Conservation (phyloP, 2,329 filamentous ascomycete genomes). For the Coniochaeta pulveracea region DNA sequence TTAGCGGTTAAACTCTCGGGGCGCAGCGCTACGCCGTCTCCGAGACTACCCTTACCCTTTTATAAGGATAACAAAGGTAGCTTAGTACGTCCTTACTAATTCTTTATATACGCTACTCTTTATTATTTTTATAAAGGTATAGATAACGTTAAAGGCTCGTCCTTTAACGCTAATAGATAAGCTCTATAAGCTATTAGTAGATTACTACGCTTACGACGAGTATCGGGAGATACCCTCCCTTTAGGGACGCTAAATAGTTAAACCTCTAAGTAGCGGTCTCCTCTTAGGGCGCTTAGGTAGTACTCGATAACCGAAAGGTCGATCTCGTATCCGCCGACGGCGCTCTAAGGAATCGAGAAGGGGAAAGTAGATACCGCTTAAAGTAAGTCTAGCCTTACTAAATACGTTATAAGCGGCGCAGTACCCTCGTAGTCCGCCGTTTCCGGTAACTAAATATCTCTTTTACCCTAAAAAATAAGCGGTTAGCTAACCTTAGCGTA, state of each 20-base stretch:
- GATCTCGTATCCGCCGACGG: slow-evolving; percentile 5
- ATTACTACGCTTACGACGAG: too few relatives aligned
- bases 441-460: slow-evolving; percentile 8
- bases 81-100: too few relatives aligned
- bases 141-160: too few relatives aligned
- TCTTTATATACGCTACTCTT: too few relatives aligned
- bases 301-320: neutral
- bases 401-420: neutral
- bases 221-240: slow-evolving; percentile 1
- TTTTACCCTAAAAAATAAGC: slow-evolving; percentile 5
- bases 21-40: too few relatives aligned
- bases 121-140: too few relatives aligned
- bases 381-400: slow-evolving; percentile 1
- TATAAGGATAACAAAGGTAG: too few relatives aligned
- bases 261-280: slow-evolving; percentile 5
- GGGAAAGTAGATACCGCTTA: slow-evolving; percentile 6
- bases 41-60: too few relatives aligned
- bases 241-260: neutral
- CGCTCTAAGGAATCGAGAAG: slow-evolving; percentile 9
- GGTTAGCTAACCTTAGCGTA: slow-evolving; percentile 6
- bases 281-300: slow-evolving; percentile 8
- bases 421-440: neutral
- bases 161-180: too few relatives aligned
- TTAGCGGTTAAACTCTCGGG: too few relatives aligned
- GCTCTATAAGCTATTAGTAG: too few relatives aligned